Evolutionary conservation across 805 yeast genomes (phyloP).

Genomic region (Candida oleophila): DNA sequence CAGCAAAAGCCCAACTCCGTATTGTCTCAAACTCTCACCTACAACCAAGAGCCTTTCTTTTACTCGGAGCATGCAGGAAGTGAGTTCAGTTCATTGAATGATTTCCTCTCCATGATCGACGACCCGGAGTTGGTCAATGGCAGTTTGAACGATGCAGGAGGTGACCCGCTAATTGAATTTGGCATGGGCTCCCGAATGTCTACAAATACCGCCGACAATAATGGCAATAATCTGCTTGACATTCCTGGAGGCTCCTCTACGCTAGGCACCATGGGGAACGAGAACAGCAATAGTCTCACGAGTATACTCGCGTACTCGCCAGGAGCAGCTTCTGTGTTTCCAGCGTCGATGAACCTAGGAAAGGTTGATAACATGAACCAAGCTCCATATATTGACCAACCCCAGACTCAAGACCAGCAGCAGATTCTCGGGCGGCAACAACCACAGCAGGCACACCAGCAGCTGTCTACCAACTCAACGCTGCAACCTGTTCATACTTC

Average conservation of each 20-base stretch:
- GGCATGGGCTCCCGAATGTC: conserved; percentile 10
- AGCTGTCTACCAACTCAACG: conserved; percentile 1
- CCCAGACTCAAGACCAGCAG: conserved; percentile 11
- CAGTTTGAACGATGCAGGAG: conserved; percentile 24
- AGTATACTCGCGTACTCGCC: conserved; percentile 32
- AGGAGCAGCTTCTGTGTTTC: conserved; percentile 18
- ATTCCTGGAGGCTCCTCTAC: not conserved
- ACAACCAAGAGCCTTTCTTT: conserved; percentile 72
- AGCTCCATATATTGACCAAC: conserved; percentile 6
- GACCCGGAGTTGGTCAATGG: conserved; percentile 70
- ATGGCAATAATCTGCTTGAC: conserved; percentile 2
- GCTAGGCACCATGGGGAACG: conserved; percentile 8
- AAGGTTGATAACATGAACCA: not conserved
- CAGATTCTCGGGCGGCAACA: conserved; percentile 10
- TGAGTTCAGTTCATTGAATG: conserved; percentile 86
- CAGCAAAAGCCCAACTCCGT: conserved; percentile 23
- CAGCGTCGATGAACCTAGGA: conserved; percentile 11
- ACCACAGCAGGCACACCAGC: conserved; percentile 8
- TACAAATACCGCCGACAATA: conserved; percentile 8
- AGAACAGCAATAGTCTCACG: conserved; percentile 13
- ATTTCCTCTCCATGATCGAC: conserved; percentile 85
- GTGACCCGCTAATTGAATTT: conserved; percentile 22
- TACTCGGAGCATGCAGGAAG: conserved; percentile 91
- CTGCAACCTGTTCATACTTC: not conserved
- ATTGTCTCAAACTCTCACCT: conserved; percentile 40